These are phyloP conservation scores for Paecilomyces formosus DNA, from an alignment of 2,329 filamentous ascomycete species.

Conservation along the genomic window DNA sequence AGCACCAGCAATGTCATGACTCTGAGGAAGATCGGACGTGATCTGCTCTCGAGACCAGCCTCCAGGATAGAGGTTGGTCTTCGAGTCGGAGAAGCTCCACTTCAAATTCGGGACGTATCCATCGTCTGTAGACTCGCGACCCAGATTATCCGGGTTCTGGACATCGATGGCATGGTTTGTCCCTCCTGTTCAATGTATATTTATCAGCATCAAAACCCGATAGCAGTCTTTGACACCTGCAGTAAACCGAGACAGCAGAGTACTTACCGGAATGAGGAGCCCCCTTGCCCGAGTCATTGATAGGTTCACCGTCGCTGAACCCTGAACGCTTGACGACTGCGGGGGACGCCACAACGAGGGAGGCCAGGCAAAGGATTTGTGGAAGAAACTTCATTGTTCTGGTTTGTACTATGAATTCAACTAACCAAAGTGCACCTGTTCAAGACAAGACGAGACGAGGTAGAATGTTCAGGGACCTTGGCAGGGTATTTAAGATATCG, in stretches of 20 bases:
- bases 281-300: constrained; percentile 50
- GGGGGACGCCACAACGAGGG: constrained; percentile 10
- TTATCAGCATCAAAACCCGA: background rate
- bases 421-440: background rate
- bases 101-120: constrained; percentile 61
- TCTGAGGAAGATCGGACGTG: constrained; percentile 58
- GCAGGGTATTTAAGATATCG: background rate
- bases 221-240: background rate
- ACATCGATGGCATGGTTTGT: constrained; percentile 56
- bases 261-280: constrained; percentile 49
- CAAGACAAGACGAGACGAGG: background rate
- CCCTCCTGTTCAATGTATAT: constrained; percentile 42
- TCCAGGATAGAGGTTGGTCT: constrained; percentile 53
- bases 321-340: constrained; percentile 17
- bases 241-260: background rate
- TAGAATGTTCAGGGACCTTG: background rate
- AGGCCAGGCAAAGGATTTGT: constrained; percentile 5
- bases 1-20: constrained; percentile 59
- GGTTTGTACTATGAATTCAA: background rate
- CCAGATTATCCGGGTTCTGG: constrained; percentile 58
- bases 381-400: background rate
- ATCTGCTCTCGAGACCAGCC: constrained; percentile 63
- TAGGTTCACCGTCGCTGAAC: constrained; percentile 49
- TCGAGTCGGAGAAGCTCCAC: constrained; percentile 63
- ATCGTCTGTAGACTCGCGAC: constrained; percentile 53